Conservation (phyloP, 2,329 filamentous ascomycete species). For the Ambrosiella cleistominuta region DNA sequence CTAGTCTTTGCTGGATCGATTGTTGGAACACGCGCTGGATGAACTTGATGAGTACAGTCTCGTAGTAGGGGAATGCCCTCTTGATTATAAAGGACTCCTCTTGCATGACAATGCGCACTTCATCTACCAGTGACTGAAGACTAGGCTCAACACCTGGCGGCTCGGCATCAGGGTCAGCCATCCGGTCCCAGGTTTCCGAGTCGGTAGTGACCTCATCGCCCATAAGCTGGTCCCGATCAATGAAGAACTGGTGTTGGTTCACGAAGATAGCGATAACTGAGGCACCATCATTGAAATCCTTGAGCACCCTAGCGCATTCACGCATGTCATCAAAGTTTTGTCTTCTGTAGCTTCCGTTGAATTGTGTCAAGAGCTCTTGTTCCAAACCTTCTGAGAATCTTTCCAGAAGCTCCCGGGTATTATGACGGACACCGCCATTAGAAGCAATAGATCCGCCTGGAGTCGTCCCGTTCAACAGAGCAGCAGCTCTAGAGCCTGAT, state of each 20-base stretch:
- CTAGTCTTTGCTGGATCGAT: constrained; percentile 86
- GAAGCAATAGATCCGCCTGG: constrained; percentile 20
- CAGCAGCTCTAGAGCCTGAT: constrained; percentile 40
- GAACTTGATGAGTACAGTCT: constrained; percentile 83
- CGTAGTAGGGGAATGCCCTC: constrained; percentile 87
- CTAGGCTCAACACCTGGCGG: constrained; percentile 83
- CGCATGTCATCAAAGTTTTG: constrained; percentile 98
- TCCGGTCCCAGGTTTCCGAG: constrained; percentile 66
- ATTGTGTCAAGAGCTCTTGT: constrained; percentile 86
- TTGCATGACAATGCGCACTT: constrained; percentile 88
- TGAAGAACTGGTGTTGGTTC: constrained; percentile 98
- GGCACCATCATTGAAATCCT: constrained; percentile 89
- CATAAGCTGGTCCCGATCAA: constrained; percentile 82
- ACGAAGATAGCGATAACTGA: constrained; percentile 94
- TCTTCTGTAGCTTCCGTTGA: constrained; percentile 88
- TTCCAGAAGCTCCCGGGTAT: constrained; percentile 80
- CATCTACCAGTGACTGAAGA: constrained; percentile 78
- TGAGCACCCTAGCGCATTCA: constrained; percentile 81
- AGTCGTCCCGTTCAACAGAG: constrained; percentile 28
- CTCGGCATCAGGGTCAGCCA: constrained; percentile 87
- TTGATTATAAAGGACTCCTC: constrained; percentile 96
- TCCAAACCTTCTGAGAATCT: constrained; percentile 93
- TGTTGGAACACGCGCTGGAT: constrained; percentile 94
- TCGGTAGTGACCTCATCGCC: constrained; percentile 68
- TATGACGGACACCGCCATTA: constrained; percentile 27